Percentiles rank a stretch among this genome's conserved stretches.
Conservation (phyloP, 345 rosid genomes). For the sweet orange (Citrus sinensis) region DNA sequence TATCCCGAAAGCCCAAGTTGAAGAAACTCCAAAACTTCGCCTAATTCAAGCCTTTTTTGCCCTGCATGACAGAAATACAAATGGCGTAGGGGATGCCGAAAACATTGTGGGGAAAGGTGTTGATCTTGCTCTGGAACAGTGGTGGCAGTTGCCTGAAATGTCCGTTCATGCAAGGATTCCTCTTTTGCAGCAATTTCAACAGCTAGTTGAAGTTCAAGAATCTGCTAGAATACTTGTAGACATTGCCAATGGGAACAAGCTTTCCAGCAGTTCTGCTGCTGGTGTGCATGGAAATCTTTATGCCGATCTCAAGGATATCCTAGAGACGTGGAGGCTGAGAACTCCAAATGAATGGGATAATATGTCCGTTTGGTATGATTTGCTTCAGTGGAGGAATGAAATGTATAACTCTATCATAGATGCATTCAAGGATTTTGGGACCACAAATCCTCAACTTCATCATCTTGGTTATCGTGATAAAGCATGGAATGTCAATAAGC, state of each 20-base stretch:
- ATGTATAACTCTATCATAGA: slow-evolving; percentile 91
- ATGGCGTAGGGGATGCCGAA: slow-evolving; percentile 91
- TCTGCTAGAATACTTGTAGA: slow-evolving; percentile 85
- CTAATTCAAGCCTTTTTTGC: slow-evolving; percentile 87
- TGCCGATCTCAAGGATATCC: slow-evolving; percentile 95
- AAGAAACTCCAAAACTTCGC: slow-evolving; percentile 95
- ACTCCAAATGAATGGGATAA: slow-evolving; percentile 99
- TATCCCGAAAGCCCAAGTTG: slow-evolving; percentile 99
- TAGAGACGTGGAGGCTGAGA: slow-evolving; percentile 97
- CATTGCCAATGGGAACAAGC: slow-evolving; percentile 86
- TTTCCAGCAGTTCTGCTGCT: slow-evolving; percentile 53
- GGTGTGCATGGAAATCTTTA: slow-evolving; percentile 78
- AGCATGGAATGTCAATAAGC: slow-evolving; percentile 99
- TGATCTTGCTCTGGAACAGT: slow-evolving; percentile 91
- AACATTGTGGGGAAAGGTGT: slow-evolving; percentile 87
- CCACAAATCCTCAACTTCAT: slow-evolving; percentile 77
- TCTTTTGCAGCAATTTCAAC: slow-evolving; percentile 95
- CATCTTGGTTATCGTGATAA: slow-evolving; percentile 98
- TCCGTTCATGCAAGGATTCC: slow-evolving; percentile 95
- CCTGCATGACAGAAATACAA: slow-evolving; percentile 79
- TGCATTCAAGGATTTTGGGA: slow-evolving; percentile 81
- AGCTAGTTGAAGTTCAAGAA: slow-evolving; percentile 96
- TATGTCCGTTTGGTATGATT: slow-evolving; percentile 95
- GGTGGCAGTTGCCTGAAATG: slow-evolving; percentile 99
- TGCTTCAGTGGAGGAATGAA: slow-evolving; percentile 98